Percentiles rank a stretch among this genome's conserved stretches.
These are phyloP conservation scores for Nakaseomyces sp. DNA, from an alignment of 1,139 yeast species.

Conservation along the genomic window DNA sequence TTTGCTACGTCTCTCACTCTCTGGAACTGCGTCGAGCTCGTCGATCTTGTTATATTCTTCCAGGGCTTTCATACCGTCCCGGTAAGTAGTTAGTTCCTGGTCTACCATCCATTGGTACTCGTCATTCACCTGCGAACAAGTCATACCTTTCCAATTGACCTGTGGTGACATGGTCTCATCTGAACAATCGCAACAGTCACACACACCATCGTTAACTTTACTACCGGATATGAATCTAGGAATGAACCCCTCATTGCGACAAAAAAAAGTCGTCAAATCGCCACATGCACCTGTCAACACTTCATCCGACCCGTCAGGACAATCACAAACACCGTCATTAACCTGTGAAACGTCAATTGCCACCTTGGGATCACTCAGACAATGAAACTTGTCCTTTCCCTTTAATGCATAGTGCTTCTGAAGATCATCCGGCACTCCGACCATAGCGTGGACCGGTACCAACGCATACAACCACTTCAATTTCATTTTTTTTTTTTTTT, in stretches of 20 bases:
- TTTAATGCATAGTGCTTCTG: constrained; percentile 11
- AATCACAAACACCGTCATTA: constrained; percentile 88
- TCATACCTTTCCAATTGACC: constrained; percentile 28
- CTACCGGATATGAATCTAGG: constrained; percentile 45
- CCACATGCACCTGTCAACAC: constrained; percentile 90
- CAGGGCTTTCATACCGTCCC: constrained; percentile 25
- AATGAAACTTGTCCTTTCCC: constrained; percentile 47
- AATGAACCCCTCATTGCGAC: constrained; percentile 65
- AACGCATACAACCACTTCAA: not conserved
- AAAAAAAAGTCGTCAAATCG: constrained; percentile 45
- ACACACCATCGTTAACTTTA: constrained; percentile 79
- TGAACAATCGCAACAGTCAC: constrained; percentile 97
- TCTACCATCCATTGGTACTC: constrained; percentile 31
- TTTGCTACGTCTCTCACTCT: constrained; percentile 10
- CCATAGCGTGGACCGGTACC: not conserved
- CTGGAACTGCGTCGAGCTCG: constrained; percentile 11
- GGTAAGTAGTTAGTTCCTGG: constrained; percentile 23
- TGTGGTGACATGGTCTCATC: constrained; percentile 47
- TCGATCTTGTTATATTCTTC: constrained; percentile 21
- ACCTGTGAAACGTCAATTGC: constrained; percentile 51
- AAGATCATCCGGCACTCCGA: constrained; percentile 16
- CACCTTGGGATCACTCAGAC: constrained; percentile 59
- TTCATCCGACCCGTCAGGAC: constrained; percentile 97
- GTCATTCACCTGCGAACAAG: constrained; percentile 43
- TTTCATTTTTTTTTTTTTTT: not conserved